Conservation (phyloP, 2,329 filamentous ascomycete species). For the Calonectria naviculata region DNA sequence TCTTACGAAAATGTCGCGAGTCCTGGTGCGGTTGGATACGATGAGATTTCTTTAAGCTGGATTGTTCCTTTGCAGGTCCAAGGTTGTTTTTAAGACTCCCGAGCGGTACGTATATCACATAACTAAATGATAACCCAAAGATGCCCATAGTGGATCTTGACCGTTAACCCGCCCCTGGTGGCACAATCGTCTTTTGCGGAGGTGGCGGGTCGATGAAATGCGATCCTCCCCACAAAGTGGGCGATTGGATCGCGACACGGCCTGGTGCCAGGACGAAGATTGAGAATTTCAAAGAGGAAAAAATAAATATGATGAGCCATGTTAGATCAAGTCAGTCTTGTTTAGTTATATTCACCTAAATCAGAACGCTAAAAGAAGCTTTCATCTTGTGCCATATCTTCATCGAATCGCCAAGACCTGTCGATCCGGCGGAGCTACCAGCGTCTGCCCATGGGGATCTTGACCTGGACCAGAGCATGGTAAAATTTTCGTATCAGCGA, state of each 20-base stretch:
- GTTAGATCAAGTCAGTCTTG: background rate
- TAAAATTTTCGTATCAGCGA: background rate
- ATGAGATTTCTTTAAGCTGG: background rate
- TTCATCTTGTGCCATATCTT: background rate
- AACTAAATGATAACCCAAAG: background rate
- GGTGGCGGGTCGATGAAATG: constrained; percentile 16
- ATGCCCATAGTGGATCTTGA: constrained; percentile 7
- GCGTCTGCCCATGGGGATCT: constrained; percentile 14
- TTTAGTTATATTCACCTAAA: background rate
- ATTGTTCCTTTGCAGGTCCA: background rate
- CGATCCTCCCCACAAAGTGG: constrained; percentile 1
- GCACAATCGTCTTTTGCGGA: constrained; percentile 8
- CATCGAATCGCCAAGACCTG: background rate
- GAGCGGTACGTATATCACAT: background rate
- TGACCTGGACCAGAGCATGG: background rate
- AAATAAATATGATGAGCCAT: too few relatives aligned
- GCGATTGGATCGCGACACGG: background rate
- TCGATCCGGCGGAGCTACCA: constrained; percentile 18
- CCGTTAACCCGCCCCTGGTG: constrained; percentile 6
- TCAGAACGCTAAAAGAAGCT: background rate
- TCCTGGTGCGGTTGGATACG: too few relatives aligned
- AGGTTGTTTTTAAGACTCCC: background rate
- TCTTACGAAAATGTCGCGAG: background rate
- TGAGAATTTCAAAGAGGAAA: too few relatives aligned
- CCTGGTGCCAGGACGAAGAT: background rate